phyloP scores from a whole-genome alignment of 1,139 yeast genomes.

The Saccharomyces uvarum region DNA sequence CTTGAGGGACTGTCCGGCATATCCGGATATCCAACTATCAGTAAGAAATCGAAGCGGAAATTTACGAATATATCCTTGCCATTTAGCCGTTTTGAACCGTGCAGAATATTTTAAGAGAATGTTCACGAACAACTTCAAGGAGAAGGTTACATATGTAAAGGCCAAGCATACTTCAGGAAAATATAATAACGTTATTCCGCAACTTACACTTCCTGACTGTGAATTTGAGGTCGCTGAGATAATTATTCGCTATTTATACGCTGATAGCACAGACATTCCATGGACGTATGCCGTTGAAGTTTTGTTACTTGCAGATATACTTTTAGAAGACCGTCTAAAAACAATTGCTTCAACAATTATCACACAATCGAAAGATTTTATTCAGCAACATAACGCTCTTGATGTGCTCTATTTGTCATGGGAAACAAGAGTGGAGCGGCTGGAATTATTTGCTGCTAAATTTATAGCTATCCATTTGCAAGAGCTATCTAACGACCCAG shows the following conservation, averaged over 20 bases:
- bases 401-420: conserved; percentile 60
- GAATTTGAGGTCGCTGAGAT: conserved; percentile 43
- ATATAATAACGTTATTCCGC: conserved; percentile 25
- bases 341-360: conserved; percentile 57
- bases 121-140: conserved; percentile 47
- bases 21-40: conserved; percentile 46
- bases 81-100: conserved; percentile 51
- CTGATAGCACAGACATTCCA: conserved; percentile 51
- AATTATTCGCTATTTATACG: conserved; percentile 51
- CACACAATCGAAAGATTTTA: conserved; percentile 34
- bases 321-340: conserved; percentile 56
- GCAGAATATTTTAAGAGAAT: conserved; percentile 60
- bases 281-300: conserved; percentile 46
- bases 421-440: conserved; percentile 55
- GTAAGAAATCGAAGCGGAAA: conserved; percentile 30
- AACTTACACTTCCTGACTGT: conserved; percentile 36
- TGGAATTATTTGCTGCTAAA: conserved; percentile 58
- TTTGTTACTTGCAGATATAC: conserved; percentile 52
- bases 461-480: conserved; percentile 47
- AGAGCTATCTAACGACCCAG: conserved; percentile 33
- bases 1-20: conserved; percentile 23
- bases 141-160: conserved; percentile 27
- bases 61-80: conserved; percentile 48
- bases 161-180: conserved; percentile 8
- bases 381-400: conserved; percentile 38